Percentiles rank a stretch among this genome's conserved stretches.
phyloP scores from a whole-genome alignment of 2,329 filamentous ascomycete species.

The Corynespora cassiicola region DNA sequence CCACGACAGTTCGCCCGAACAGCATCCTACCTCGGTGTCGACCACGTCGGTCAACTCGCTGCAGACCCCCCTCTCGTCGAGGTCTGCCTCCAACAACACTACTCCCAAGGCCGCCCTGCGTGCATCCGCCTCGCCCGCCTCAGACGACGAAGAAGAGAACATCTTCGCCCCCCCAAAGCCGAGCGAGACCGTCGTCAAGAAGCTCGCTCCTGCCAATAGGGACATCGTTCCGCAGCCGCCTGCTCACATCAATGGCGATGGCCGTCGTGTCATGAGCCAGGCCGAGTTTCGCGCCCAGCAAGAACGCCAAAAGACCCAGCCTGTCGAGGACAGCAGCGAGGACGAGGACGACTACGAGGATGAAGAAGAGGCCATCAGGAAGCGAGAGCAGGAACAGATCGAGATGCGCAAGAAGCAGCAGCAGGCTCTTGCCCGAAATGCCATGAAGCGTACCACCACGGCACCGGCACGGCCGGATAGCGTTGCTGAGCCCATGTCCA shows the following conservation, averaged over 20 bases:
- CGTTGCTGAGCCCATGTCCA: conserved; percentile 22
- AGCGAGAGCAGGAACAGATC: conserved; percentile 40
- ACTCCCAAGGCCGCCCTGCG: conserved; percentile 36
- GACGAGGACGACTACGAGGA: conserved; percentile 46
- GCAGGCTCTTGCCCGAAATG: conserved; percentile 40
- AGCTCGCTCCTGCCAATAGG: conserved; percentile 14
- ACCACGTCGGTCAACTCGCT: conserved; percentile 39
- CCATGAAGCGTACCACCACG: conserved; percentile 43
- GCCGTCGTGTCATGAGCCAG: conserved; percentile 40
- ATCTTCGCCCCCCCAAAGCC: conserved; percentile 30
- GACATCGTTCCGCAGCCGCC: conserved; percentile 18
- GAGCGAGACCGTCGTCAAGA: conserved; percentile 9
- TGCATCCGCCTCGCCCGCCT: conserved; percentile 19
- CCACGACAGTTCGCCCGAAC: conserved; percentile 30
- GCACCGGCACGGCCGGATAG: conserved; percentile 27
- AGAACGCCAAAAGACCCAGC: conserved; percentile 29
- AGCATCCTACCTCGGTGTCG: conserved; percentile 28
- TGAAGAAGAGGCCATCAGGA: conserved; percentile 43
- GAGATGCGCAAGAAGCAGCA: conserved; percentile 40
- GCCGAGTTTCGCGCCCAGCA: conserved; percentile 41
- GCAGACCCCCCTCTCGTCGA: conserved; percentile 40
- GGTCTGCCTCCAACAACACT: conserved; percentile 37
- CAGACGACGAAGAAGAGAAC: conserved; percentile 37
- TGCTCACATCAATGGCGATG: conserved; percentile 13
- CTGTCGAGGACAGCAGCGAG: conserved; percentile 32